A percentile compares a stretch with the other conserved stretches of the same genome.
Conservation (phyloP, 768 basidiomycete genomes). For the Clitopilus passeckerianus region DNA sequence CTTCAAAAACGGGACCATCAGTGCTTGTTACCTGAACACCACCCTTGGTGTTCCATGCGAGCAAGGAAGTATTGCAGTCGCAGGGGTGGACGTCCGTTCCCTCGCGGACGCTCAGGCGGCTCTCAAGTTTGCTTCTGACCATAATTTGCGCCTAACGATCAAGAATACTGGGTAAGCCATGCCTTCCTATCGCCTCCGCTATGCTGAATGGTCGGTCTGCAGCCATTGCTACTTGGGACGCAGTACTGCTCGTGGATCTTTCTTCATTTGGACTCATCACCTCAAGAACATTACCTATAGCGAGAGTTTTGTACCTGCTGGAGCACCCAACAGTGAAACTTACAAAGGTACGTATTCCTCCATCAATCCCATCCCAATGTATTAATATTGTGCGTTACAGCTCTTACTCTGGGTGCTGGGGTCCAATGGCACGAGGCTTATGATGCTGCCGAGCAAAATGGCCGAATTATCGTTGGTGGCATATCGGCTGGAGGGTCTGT, state of each 20-base stretch:
- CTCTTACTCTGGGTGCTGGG: conserved; percentile 33
- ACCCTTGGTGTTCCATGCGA: conserved; percentile 31
- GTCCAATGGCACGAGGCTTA: conserved; percentile 44
- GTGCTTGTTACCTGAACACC: conserved; percentile 47
- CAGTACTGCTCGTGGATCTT: conserved; percentile 32
- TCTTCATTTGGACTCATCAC: conserved; percentile 36
- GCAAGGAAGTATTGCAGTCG: conserved; percentile 37
- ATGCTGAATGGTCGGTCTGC: neutral
- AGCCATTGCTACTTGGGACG: conserved; percentile 41
- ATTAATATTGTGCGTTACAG: conserved; percentile 7
- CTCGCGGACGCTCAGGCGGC: conserved; percentile 33
- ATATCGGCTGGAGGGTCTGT: conserved; percentile 31
- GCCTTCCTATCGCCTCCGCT: neutral
- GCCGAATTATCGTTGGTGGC: conserved; percentile 40
- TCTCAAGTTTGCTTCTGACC: conserved; percentile 27
- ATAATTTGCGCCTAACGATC: conserved; percentile 31
- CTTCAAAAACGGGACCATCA: conserved; percentile 39
- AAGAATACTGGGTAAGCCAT: conserved; percentile 26
- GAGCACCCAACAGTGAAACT: conserved; percentile 13
- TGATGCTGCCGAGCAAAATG: conserved; percentile 26
- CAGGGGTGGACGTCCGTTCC: conserved; percentile 34
- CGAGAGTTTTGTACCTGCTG: conserved; percentile 23
- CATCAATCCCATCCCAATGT: neutral
- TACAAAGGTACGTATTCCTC: conserved; percentile 11
- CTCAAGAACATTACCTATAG: conserved; percentile 27